These are phyloP conservation scores for Podospora tetraspora DNA, from an alignment of 495 filamentous ascomycete genomes.

Conservation along the genomic window DNA sequence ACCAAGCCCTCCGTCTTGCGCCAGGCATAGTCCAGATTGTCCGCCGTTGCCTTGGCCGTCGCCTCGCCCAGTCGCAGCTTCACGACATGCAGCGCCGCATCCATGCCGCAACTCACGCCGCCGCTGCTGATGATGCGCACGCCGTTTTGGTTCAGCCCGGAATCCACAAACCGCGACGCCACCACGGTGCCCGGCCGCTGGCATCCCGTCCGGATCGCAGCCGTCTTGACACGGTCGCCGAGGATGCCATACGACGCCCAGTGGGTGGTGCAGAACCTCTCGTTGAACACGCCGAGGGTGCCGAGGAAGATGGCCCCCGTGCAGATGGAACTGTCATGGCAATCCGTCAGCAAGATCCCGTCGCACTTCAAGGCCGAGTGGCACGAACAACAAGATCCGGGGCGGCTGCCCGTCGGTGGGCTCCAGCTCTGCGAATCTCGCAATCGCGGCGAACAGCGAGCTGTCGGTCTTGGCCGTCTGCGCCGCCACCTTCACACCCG, in stretches of 20 bases:
- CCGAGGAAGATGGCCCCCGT: slow-evolving; percentile 16
- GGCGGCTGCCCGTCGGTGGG: neutral
- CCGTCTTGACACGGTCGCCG: neutral
- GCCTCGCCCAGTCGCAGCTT: slow-evolving; percentile 4
- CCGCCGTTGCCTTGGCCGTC: slow-evolving; percentile 2
- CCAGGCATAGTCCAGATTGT: slow-evolving; percentile 16
- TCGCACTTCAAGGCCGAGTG: neutral
- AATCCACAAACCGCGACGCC: slow-evolving; percentile 13
- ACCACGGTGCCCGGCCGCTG: slow-evolving; percentile 4
- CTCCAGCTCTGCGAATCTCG: neutral
- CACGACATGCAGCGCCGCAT: slow-evolving; percentile 12
- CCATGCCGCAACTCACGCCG: slow-evolving; percentile 13
- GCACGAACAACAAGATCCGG: slow-evolving; percentile 5
- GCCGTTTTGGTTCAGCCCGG: slow-evolving; percentile 3
- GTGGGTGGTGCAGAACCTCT: slow-evolving; percentile 14
- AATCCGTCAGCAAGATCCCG: neutral
- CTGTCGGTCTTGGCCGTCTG: neutral
- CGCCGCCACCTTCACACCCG: neutral
- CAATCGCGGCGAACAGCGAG: neutral
- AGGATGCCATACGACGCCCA: slow-evolving; percentile 7
- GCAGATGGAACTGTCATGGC: slow-evolving; percentile 10
- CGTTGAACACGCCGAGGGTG: slow-evolving; percentile 11
- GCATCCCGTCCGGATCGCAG: neutral
- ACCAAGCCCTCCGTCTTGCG: slow-evolving; percentile 15
- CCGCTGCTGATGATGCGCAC: slow-evolving; percentile 18